Base-by-base conservation (phyloP, 495 filamentous ascomycete genomes). In the Jackrogersella minutella region DNA sequence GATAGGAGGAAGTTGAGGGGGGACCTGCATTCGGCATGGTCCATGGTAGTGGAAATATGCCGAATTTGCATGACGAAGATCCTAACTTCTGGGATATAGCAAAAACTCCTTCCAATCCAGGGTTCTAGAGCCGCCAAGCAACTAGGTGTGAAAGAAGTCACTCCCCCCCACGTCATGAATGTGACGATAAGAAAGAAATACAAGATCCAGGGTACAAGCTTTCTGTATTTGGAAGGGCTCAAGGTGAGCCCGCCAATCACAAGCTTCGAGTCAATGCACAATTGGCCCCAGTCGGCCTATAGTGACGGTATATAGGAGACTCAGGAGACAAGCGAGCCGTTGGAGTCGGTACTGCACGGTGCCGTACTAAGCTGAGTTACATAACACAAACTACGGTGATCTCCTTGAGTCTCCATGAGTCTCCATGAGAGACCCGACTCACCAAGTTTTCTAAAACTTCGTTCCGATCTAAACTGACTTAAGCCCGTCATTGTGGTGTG, bases 31-130 rank as follows among this genome's bases (percentile, higher is more conserved):
- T 17, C 21, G 37, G 56, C 61, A 61, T 52, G 67, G 67, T 47
- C 53, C 46, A 59, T 26, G 57, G 47, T 51, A 54, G 39, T 11
- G 36, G 44, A 49, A 33, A 53, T 14, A 16, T 13, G 28, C 16
- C 61, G 34, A 43, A 58, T 52, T 50, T 56, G 53, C 46, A 59
- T 39, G 17, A 49, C 53, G 67, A 66, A 58, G 67, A 70, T 70
- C 67, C 55, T 58, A 66, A 62, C 67, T 62, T 64, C 46, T 69
- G 16, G 56, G 60, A 62, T 60, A 60, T 64, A 39, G 61, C 31
- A 56, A 62, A 40, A 55, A 54, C 19, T 10, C 52, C 39, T 66
- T 55, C 40, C 52, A 56, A 24, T 52, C 57, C 51, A 44, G 37
- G 44, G 41, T 61, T 55, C 46, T 10, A 58, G 44, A 28, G 36